A percentile compares a stretch with the other conserved stretches of the same genome.
Evolutionary conservation across 2,329 filamentous ascomycete species (phyloP).

Genomic region (Hymenoscyphus albidus): DNA sequence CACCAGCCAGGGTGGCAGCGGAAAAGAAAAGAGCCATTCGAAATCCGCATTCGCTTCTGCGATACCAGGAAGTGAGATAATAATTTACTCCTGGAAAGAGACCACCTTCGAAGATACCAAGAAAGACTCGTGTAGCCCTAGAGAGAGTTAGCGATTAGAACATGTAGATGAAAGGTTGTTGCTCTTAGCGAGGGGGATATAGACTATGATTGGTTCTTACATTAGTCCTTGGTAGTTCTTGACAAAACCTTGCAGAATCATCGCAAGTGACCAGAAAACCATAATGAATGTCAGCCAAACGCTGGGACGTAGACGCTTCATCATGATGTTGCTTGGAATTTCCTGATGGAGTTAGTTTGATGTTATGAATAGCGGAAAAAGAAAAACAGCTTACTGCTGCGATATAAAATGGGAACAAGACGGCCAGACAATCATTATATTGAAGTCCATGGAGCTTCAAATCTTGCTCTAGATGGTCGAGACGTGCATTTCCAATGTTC

Average conservation of each 20-base stretch:
- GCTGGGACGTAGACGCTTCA: slow-evolving; percentile 43
- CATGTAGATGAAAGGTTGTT: too few species aligned
- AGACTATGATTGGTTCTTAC: too few species aligned
- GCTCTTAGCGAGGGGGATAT: too few species aligned
- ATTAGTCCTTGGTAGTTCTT: slow-evolving; percentile 50
- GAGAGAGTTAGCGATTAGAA: too few species aligned
- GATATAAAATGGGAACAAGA: slow-evolving; percentile 33
- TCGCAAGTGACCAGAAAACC: slow-evolving; percentile 61
- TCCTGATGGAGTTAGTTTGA: slow-evolving; percentile 12
- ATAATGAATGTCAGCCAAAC: slow-evolving; percentile 64
- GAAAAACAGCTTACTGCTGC: slow-evolving; percentile 36
- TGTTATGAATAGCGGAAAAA: not conserved
- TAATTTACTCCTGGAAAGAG: slow-evolving; percentile 60
- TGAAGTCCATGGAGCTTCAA: slow-evolving; percentile 32
- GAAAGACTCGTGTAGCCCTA: slow-evolving; percentile 45
- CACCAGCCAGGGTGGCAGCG: slow-evolving; percentile 47
- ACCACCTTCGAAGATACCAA: slow-evolving; percentile 50
- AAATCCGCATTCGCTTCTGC: slow-evolving; percentile 54
- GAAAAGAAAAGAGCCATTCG: slow-evolving; percentile 60
- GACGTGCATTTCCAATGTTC: slow-evolving; percentile 33
- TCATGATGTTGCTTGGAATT: slow-evolving; percentile 39
- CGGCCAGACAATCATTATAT: slow-evolving; percentile 34
- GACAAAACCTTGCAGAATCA: slow-evolving; percentile 64
- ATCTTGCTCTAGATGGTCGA: slow-evolving; percentile 34
- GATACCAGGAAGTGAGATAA: slow-evolving; percentile 56